Conservation (phyloP, 225 moss, liverwort and hornwort genomes). For the Asterella californica region DNA sequence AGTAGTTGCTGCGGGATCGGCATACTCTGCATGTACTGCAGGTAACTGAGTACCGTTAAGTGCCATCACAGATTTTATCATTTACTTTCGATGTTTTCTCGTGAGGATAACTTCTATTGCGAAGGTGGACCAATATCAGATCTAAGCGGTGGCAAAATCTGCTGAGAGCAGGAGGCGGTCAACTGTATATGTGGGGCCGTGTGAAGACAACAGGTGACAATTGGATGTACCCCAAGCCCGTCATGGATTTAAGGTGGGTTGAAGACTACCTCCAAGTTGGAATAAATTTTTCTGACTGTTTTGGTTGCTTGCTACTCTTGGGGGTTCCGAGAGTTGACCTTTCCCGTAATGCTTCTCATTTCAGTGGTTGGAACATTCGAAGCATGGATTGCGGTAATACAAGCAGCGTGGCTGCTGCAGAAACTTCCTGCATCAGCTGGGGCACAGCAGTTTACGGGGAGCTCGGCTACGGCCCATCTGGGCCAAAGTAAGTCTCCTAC, state of each 20-base stretch:
- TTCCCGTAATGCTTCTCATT: neutral
- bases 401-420: slow-evolving; percentile 84
- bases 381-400: slow-evolving; percentile 92
- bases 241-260: slow-evolving; percentile 77
- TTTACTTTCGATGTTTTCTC: neutral
- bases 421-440: slow-evolving; percentile 92
- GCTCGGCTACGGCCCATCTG: slow-evolving; percentile 84
- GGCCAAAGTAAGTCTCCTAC: slow-evolving; percentile 68
- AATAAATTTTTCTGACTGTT: neutral
- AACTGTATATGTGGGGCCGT: slow-evolving; percentile 97
- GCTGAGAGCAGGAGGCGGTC: slow-evolving; percentile 62
- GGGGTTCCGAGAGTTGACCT: too few relatives aligned
- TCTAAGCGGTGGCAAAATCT: neutral
- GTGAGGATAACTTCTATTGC: neutral
- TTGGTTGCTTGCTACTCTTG: neutral
- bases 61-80: neutral
- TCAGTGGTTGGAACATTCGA: slow-evolving; percentile 88
- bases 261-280: neutral
- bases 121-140: neutral
- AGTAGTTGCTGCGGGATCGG: slow-evolving; percentile 80
- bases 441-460: slow-evolving; percentile 86
- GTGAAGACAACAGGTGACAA: slow-evolving; percentile 94
- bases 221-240: slow-evolving; percentile 99
- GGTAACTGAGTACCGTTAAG: slow-evolving; percentile 33
- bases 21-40: slow-evolving; percentile 86